These are phyloP conservation scores for Mycena metata DNA, from an alignment of 768 basidiomycete species.

Conservation along the genomic window DNA sequence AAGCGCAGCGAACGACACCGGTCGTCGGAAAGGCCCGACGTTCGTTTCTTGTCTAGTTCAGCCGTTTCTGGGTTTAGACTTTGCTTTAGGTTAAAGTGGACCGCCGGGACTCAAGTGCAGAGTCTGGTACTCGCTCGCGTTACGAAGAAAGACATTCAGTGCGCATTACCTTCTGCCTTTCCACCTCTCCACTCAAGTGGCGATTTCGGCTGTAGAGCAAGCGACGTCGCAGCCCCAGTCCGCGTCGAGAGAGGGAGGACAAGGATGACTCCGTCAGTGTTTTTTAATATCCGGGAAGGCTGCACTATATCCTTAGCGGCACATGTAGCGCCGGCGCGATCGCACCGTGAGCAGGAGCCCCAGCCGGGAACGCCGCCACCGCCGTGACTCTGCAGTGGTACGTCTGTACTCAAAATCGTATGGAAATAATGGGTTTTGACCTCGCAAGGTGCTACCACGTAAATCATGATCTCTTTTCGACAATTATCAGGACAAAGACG, in stretches of 20 bases:
- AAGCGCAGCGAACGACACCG: slow-evolving; percentile 2
- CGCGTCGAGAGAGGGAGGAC: slow-evolving; percentile 2
- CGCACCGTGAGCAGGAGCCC: slow-evolving; percentile 21
- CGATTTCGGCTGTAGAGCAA: slow-evolving; percentile 6
- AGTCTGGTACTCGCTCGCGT: slow-evolving; percentile 23
- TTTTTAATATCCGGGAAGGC: not conserved
- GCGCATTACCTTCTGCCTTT: not conserved
- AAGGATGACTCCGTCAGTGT: slow-evolving; percentile 18
- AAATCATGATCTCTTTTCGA: slow-evolving; percentile 5
- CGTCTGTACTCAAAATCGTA: slow-evolving; percentile 15
- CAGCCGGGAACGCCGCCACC: slow-evolving; percentile 24
- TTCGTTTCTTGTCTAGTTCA: not conserved
- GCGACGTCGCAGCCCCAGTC: slow-evolving; percentile 24
- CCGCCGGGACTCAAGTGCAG: slow-evolving; percentile 14
- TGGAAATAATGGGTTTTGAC: slow-evolving; percentile 30
- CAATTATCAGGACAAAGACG: slow-evolving; percentile 23
- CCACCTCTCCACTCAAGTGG: not conserved
- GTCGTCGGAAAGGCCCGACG: slow-evolving; percentile 12
- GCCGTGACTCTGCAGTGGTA: slow-evolving; percentile 29
- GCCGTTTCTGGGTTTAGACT: slow-evolving; percentile 9
- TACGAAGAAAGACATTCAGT: slow-evolving; percentile 20
- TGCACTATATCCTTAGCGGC: not conserved
- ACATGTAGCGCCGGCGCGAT: slow-evolving; percentile 21
- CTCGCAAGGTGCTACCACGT: slow-evolving; percentile 34
- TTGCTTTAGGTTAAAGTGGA: slow-evolving; percentile 8